Base-by-base conservation (phyloP, 208 protist genomes). In the Trypanosoma lewisi region DNA sequence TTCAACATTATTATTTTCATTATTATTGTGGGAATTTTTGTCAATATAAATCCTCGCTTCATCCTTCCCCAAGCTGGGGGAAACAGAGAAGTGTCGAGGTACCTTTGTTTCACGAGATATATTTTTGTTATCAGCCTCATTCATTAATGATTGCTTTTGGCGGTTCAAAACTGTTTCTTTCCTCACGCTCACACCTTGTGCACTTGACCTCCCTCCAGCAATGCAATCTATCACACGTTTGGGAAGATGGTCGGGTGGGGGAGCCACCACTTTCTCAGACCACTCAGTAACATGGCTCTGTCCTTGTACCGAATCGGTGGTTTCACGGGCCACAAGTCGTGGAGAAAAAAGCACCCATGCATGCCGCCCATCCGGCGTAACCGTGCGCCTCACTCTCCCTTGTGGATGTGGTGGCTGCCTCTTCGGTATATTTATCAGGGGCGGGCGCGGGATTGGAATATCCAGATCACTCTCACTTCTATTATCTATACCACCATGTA, bases 261-360 rank as follows among this genome's bases (percentile, higher is more conserved):
- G 49, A 0, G 4, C 49, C 19, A 66, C 60, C 25, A 57, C 19
- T 17, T 66, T 66, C 36, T 57, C 21, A 2, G 37, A 23, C 48
- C 60, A 64, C 28, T 23, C 33, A 0, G n/a, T 19, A 23, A 39
- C n/a, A 39, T 33, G 16, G 5, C 17, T 19, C 41, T 52, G n/a
- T 37, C 11, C 23, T 21, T 47, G n/a, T 21, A 45, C 52, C 23
- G 50, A 30, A n/a, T 30, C 50, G 28, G 12, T 16, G 21, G 1
- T 7, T 19, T 19, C 4, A 21, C 8, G 6, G 16, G 16, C 23
- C 16, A 14, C 7, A 45, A 34, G 60, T 19, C 69, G 73, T 14
- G 78, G 64, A 33, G 62, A 58, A 30, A 81, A 67, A 31, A 88
- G 74, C 66, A 89, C 70, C 87, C 87, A 91, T 65, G 53, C 56